Base-by-base conservation (phyloP, 768 basidiomycete species). In the Boletus reticuloceps region DNA sequence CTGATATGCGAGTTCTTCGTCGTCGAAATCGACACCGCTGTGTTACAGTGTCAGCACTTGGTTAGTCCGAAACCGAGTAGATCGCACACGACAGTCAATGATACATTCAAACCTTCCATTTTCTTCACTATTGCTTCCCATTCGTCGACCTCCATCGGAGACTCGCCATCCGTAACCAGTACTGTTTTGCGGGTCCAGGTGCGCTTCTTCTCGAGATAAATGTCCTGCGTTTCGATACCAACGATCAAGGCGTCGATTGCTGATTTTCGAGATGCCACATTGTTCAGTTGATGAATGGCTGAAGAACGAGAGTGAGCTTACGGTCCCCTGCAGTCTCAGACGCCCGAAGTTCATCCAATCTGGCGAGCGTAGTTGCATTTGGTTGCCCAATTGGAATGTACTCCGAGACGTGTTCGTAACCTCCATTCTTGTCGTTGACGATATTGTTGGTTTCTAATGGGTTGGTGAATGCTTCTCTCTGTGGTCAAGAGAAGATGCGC, bases 11-110 rank as follows among this genome's bases (percentile, higher is more conserved):
- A 81, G 70, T 19, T 84, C 81, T 37, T 86, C 84, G 62, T 93
- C 90, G 48, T 85, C 91, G 71, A 96, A 95, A 69, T 94, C 91
- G 41, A 94, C 79, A 6, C 94, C 93, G n/a, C 93, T 95, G 60
- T 34, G 20, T 6, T 32, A 34, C 37, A 38, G 13, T n/a, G 25
- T 59, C 20, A 62, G 53, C 13, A 14, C 14, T 36, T 36, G 34
- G 14, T 36, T 11, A 14, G 34, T 36, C 34, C 34, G 14, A 36
- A 36, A 11, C 6, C 1, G 34, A 36, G 34, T 9, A 19, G 6
- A 39, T 22, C 17, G 72, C 82, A 96, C 95, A 97, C 77, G 51
- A 97, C 75, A 4, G 83, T 83, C 43, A 95, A 64, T 12, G 73
- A 69, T 37, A 94, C 74, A 6, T 79, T 75, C 25, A 84, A 65